phyloP scores from a whole-genome alignment of 352 stramenopile species.

The Peronospora belbahrii region DNA sequence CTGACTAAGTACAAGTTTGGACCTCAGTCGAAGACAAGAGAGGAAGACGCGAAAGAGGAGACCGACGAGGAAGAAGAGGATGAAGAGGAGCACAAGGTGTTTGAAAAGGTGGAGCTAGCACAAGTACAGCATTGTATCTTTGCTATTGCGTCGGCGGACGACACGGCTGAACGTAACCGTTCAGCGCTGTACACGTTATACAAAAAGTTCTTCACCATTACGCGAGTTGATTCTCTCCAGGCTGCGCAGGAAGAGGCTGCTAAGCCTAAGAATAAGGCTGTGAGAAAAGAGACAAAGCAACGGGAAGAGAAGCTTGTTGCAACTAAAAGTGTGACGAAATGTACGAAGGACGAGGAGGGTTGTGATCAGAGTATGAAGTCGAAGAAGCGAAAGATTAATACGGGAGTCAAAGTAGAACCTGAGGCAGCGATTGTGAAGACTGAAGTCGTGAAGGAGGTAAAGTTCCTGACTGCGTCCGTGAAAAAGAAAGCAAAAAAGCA shows the following conservation, averaged over 20 bases:
- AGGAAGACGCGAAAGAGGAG: constrained; percentile 34
- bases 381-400: constrained; percentile 36
- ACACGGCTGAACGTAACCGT: constrained; percentile 73
- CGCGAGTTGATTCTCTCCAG: constrained; percentile 74
- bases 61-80: constrained; percentile 46
- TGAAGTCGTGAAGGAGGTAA: constrained; percentile 17
- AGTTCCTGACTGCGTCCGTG: constrained; percentile 1
- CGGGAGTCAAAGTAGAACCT: constrained; percentile 13
- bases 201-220: constrained; percentile 58
- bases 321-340: constrained; percentile 7
- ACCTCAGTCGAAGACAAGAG: constrained; percentile 31
- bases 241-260: constrained; percentile 31
- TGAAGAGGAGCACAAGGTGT: constrained; percentile 49
- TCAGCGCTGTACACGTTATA: constrained; percentile 72
- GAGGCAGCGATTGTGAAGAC: constrained; percentile 23
- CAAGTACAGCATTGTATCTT: constrained; percentile 79
- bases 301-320: constrained; percentile 25
- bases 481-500: constrained; percentile 36
- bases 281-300: constrained; percentile 33
- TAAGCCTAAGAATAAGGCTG: constrained; percentile 20
- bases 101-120: constrained; percentile 51
- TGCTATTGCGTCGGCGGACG: constrained; percentile 60
- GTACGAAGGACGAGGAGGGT: constrained; percentile 3
- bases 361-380: constrained; percentile 35
- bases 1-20: constrained; percentile 63